Conservation (phyloP, 768 basidiomycete species). For the Albatrellus ellisii region DNA sequence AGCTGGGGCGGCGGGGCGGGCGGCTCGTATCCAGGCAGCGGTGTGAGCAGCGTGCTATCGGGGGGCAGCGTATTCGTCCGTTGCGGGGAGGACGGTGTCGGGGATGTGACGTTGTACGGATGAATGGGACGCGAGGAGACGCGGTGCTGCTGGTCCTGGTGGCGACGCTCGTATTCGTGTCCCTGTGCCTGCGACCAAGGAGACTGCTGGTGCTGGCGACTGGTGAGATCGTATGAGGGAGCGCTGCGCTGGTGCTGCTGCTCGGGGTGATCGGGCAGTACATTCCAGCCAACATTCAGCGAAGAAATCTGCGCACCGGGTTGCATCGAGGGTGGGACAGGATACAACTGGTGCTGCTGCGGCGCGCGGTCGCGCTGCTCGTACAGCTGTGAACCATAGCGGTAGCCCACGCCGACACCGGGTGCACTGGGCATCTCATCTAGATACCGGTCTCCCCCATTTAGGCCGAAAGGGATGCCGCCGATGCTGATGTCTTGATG, state of each 20-base stretch:
- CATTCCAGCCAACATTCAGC: too few relatives aligned
- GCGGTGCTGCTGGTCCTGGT: not conserved
- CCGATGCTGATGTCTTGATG: conserved; percentile 1
- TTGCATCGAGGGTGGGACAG: too few relatives aligned
- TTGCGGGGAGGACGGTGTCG: not conserved
- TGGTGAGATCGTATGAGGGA: not conserved
- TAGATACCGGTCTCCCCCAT: too few relatives aligned
- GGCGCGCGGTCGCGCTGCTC: not conserved
- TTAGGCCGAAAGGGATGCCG: too few relatives aligned
- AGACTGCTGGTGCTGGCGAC: not conserved
- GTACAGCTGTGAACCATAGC: too few relatives aligned
- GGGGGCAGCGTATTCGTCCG: conserved; percentile 29
- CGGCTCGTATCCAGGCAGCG: conserved; percentile 46
- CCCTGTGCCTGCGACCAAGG: too few relatives aligned
- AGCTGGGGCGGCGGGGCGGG: conserved; percentile 11
- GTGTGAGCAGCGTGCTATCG: conserved; percentile 59
- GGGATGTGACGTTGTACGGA: not conserved
- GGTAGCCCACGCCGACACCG: too few relatives aligned
- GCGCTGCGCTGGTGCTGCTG: not conserved
- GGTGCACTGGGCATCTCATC: too few relatives aligned
- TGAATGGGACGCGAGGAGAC: not conserved
- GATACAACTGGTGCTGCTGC: conserved; percentile 3
- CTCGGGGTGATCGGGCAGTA: too few relatives aligned
- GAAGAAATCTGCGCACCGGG: not conserved
- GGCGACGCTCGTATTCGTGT: not conserved